Evolutionary conservation across 75 land plant species (phyloP), one percentile per base, ranked within the genome.

Genomic region (Pinus tabuliformis): DNA sequence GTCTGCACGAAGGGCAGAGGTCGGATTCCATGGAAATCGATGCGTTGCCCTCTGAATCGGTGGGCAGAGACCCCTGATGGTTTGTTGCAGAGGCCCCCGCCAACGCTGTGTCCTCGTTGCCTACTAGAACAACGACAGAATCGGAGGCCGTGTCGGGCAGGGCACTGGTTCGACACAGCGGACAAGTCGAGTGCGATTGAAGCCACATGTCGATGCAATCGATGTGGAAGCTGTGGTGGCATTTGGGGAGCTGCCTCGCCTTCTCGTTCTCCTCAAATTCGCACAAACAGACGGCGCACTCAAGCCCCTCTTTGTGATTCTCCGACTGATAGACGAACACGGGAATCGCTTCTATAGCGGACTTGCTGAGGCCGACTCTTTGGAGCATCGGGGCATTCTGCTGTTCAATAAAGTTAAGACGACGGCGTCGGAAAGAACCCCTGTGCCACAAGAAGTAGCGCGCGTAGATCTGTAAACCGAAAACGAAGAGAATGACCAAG

Each of bases 181-280:
- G 89, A 37, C 89, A 87, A 1, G 83, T 85, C 18, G 79, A 76
- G 37, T 87, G 89, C 36, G 89, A 87, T 26, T 63, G 75, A 37
- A 87, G 73, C 89, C 89, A 87, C 88, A 85, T 87, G 78, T 87
- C 89, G 63, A 87, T 87, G 75, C 89, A 87, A 2, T 81, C 83
- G 24, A 76, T 64, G 57, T 87, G 89, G 81, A 85, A 87, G 20
- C 24, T 59, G 56, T 87, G 89, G 36, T 72, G 26, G 79, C 89
- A 87, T 28, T 82, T 74, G 15, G 89, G 89, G 36, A 87, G 75
- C 14, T 61, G 24, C 42, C 87, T 70, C 6, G 61, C 83, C 39
- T 70, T 70, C 56, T 87, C 89, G 4, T 76, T 64, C 22, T 84
- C 88, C 73, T 84, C 77, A 14, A 86, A 91, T 30, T 86, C 91